phyloP scores from a whole-genome alignment of 768 basidiomycete genomes.

The Termitomyces sp. region DNA sequence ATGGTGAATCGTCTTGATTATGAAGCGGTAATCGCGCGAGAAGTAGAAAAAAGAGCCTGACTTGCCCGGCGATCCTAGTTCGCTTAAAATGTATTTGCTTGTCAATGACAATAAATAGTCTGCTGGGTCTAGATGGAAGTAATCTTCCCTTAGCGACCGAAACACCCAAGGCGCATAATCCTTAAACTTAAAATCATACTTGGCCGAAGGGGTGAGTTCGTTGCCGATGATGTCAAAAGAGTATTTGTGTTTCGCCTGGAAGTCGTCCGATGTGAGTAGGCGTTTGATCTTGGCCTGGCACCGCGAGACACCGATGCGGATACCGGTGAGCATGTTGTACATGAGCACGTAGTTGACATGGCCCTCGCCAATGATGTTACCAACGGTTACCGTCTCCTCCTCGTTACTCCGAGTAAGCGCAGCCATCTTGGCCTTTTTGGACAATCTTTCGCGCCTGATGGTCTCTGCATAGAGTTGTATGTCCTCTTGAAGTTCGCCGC shows the following conservation, averaged over 20 bases:
- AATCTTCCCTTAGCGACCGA: slow-evolving; percentile 88
- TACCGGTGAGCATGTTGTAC: slow-evolving; percentile 99
- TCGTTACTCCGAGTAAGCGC: slow-evolving; percentile 34
- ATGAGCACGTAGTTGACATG: slow-evolving; percentile 99
- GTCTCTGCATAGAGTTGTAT: slow-evolving; percentile 88
- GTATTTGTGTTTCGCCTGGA: slow-evolving; percentile 84
- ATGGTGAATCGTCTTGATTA: slow-evolving; percentile 98
- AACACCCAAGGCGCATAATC: slow-evolving; percentile 99
- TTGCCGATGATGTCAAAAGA: slow-evolving; percentile 98
- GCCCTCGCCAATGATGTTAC: slow-evolving; percentile 96
- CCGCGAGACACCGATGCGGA: slow-evolving; percentile 91
- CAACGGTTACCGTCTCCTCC: slow-evolving; percentile 65
- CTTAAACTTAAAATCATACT: slow-evolving; percentile 99
- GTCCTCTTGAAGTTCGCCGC: slow-evolving; percentile 65
- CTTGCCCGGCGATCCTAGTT: slow-evolving; percentile 96
- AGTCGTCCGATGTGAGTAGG: slow-evolving; percentile 81
- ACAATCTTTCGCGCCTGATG: slow-evolving; percentile 71
- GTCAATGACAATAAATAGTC: slow-evolving; percentile 97
- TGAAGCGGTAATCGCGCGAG: slow-evolving; percentile 97
- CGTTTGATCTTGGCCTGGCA: slow-evolving; percentile 95
- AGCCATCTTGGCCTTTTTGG: slow-evolving; percentile 64
- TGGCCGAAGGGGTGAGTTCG: slow-evolving; percentile 94
- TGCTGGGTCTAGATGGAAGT: slow-evolving; percentile 93
- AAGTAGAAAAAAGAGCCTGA: slow-evolving; percentile 99
- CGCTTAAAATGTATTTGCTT: slow-evolving; percentile 95